Percentiles rank a stretch among this genome's conserved stretches.
Conservation (phyloP, 129 eudicot species). For the Flaveria ramosissima region DNA sequence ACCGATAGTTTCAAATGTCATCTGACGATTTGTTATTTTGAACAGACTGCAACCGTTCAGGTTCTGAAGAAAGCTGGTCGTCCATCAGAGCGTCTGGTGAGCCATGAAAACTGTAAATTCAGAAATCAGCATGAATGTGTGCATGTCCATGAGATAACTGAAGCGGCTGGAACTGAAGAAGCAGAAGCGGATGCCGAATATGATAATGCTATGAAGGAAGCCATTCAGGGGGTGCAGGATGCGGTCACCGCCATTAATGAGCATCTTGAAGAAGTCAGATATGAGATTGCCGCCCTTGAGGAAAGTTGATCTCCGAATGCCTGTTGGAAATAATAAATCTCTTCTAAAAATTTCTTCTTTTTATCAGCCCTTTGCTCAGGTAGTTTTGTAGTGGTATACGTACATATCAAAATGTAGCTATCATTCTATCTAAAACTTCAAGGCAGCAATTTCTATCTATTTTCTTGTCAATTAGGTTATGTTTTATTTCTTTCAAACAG, state of each 20-base stretch:
- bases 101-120: slow-evolving; percentile 85
- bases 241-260: slow-evolving; percentile 82
- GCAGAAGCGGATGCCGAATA: slow-evolving; percentile 98
- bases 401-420: slow-evolving; percentile 2
- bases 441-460: neutral
- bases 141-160: slow-evolving; percentile 89
- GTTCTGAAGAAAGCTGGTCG: slow-evolving; percentile 96
- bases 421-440: neutral
- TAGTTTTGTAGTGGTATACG: slow-evolving; percentile 1
- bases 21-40: neutral
- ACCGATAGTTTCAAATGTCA: neutral
- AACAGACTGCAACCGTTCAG: slow-evolving; percentile 87
- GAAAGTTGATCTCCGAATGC: slow-evolving; percentile 27
- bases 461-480: neutral
- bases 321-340: neutral
- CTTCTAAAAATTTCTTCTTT: neutral
- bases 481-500: neutral
- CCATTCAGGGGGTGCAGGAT: slow-evolving; percentile 87
- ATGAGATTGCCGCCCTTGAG: slow-evolving; percentile 89
- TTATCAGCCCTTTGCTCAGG: neutral
- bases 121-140: slow-evolving; percentile 77
- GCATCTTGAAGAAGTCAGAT: slow-evolving; percentile 83
- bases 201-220: slow-evolving; percentile 79
- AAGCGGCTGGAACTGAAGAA: slow-evolving; percentile 97
- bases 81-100: slow-evolving; percentile 86